These are phyloP conservation scores for Cajanus cajan DNA, from an alignment of 306 rosid species.

Conservation along the genomic window DNA sequence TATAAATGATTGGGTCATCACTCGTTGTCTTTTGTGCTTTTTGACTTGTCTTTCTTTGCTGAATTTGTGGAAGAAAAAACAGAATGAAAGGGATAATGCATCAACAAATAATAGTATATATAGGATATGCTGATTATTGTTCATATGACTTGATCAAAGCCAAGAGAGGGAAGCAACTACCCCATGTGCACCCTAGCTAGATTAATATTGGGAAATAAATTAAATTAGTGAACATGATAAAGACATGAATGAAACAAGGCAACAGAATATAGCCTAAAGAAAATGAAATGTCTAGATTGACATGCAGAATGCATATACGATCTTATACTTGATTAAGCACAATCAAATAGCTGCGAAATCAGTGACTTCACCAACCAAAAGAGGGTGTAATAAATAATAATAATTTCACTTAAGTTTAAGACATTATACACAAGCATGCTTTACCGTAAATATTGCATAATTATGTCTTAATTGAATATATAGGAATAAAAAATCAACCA, in stretches of 20 bases:
- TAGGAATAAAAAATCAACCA: background rate
- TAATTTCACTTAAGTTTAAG: background rate
- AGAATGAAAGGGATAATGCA: background rate
- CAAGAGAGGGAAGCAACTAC: background rate
- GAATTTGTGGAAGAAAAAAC: background rate
- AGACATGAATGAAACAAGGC: constrained; percentile 2
- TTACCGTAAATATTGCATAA: background rate
- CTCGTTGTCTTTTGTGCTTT: background rate
- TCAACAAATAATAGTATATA: background rate
- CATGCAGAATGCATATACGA: background rate
- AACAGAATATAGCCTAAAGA: background rate
- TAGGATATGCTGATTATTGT: background rate
- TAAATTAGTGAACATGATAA: background rate
- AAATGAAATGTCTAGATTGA: background rate
- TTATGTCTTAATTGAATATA: background rate
- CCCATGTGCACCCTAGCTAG: background rate
- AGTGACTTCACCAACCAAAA: too few relatives aligned
- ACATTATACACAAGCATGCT: background rate
- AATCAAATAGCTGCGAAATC: too few relatives aligned
- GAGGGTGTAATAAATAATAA: background rate
- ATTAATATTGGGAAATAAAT: background rate
- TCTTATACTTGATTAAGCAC: constrained; percentile 5
- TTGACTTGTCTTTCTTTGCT: background rate
- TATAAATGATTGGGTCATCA: background rate
- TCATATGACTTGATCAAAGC: constrained; percentile 15